These are phyloP conservation scores for Myxozyma mucilagina DNA, from an alignment of 805 yeast genomes.

Conservation along the genomic window DNA sequence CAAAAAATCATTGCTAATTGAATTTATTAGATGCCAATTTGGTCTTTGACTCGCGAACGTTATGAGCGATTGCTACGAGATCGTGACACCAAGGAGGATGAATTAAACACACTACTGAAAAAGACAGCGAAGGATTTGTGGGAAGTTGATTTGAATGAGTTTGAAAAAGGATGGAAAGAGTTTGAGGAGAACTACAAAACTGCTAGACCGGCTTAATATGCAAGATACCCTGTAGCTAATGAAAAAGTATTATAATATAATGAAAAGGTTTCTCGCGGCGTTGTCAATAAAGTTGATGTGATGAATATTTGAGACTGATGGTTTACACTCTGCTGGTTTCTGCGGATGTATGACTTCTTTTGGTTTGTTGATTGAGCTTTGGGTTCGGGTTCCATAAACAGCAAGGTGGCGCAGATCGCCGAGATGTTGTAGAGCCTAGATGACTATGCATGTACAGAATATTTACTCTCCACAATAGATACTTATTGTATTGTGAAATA, in stretches of 20 bases:
- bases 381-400: neutral
- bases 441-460: too few relatives aligned
- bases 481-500: neutral
- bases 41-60: slow-evolving; percentile 89
- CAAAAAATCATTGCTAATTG: neutral
- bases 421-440: neutral
- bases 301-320: too few relatives aligned
- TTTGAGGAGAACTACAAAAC: slow-evolving; percentile 50
- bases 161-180: slow-evolving; percentile 62
- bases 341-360: too few relatives aligned
- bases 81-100: slow-evolving; percentile 68
- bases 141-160: slow-evolving; percentile 78
- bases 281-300: too few relatives aligned
- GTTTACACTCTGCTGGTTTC: too few relatives aligned
- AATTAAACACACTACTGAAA: slow-evolving; percentile 63
- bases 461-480: too few relatives aligned
- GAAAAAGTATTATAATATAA: too few relatives aligned
- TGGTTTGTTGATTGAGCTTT: neutral
- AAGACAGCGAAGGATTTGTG: slow-evolving; percentile 84
- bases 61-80: slow-evolving; percentile 78
- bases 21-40: slow-evolving; percentile 64
- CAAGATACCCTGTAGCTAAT: too few relatives aligned
- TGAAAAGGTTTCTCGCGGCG: too few relatives aligned
- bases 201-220: slow-evolving; percentile 8
- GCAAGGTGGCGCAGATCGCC: slow-evolving; percentile 1